Percentiles rank a stretch among this genome's conserved stretches.
phyloP scores from a whole-genome alignment of 257 asterid genomes.

The Ilex aquifolium region DNA sequence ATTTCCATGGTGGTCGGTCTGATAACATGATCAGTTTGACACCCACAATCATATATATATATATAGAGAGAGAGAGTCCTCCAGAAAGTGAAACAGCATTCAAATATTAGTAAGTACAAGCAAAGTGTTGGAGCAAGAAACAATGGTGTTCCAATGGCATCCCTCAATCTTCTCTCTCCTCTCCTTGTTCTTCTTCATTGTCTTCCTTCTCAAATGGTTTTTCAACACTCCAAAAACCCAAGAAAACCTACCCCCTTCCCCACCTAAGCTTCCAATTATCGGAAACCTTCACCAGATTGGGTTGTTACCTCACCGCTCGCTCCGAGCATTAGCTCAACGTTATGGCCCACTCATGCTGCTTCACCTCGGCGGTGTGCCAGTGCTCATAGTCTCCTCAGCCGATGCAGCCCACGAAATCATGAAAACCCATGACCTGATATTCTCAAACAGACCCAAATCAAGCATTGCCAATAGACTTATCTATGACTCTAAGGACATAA shows the following conservation, averaged over 20 bases:
- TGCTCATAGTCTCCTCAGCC: constrained; percentile 6
- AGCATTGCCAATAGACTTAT: background rate
- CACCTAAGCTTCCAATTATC: background rate
- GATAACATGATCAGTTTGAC: too few species aligned
- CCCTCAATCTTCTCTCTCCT: background rate
- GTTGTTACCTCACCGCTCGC: background rate
- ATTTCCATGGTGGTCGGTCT: too few species aligned
- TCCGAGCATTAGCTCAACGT: background rate
- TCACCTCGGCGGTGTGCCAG: background rate
- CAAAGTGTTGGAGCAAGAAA: too few species aligned
- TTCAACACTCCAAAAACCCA: background rate
- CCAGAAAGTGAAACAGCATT: too few species aligned
- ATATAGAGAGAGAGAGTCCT: too few species aligned
- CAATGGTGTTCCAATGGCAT: background rate
- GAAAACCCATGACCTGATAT: constrained; percentile 4
- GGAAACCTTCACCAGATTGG: background rate
- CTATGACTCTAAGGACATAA: background rate
- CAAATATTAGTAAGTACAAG: too few species aligned
- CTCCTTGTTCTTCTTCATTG: background rate
- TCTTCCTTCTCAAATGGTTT: background rate
- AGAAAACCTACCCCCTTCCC: background rate
- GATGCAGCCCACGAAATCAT: background rate
- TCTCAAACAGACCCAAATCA: background rate
- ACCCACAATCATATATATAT: too few species aligned
- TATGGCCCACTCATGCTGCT: background rate